phyloP scores from a whole-genome alignment of 139 green algal species.

The Chlamydomonas eustigma region DNA sequence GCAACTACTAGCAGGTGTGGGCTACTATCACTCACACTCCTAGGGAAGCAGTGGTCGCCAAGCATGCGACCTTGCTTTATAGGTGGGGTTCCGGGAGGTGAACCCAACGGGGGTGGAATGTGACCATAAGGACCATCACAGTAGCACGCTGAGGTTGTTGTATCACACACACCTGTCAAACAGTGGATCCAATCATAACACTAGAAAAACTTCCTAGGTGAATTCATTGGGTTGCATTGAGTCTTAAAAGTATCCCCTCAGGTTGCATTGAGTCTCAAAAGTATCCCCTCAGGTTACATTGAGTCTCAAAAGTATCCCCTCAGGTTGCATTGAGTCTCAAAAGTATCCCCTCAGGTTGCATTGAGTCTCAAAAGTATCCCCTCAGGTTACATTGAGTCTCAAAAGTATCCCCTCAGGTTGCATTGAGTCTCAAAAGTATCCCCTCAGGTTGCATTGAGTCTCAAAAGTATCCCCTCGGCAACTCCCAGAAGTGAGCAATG shows the following conservation, averaged over 20 bases:
- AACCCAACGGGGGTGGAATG: neutral
- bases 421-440: neutral
- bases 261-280: neutral
- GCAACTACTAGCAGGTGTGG: neutral
- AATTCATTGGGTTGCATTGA: neutral
- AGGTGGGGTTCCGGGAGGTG: neutral
- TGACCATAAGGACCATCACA: constrained; percentile 5
- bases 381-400: neutral
- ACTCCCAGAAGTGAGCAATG: too few species aligned
- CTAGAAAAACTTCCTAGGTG: neutral
- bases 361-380: neutral
- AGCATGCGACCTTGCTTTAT: constrained; percentile 6
- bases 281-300: neutral
- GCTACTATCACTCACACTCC: neutral
- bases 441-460: neutral
- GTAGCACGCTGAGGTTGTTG: neutral
- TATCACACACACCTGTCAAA: constrained; percentile 6
- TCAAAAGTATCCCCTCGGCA: too few species aligned
- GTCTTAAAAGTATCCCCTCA: neutral
- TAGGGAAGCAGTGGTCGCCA: constrained; percentile 10
- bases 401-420: too few species aligned
- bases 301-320: neutral
- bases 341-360: too few species aligned
- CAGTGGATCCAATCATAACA: neutral
- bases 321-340: neutral